These are phyloP conservation scores for Lentinus polychrous DNA, from an alignment of 1,284 basidiomycete genomes.

Conservation along the genomic window DNA sequence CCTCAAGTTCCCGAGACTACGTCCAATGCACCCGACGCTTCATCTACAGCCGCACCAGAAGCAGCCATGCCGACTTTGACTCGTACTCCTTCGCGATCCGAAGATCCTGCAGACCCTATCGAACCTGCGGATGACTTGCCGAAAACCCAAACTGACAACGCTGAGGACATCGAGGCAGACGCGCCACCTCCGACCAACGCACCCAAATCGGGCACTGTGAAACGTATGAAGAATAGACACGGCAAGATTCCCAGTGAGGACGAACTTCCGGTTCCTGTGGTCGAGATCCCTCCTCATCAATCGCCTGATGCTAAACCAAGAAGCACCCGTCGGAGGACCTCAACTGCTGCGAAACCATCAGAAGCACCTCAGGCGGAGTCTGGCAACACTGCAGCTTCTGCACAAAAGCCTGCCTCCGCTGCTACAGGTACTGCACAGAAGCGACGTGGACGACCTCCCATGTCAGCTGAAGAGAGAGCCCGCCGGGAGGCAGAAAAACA, in stretches of 20 bases:
- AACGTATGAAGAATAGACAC: conserved; percentile 31
- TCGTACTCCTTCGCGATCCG: neutral
- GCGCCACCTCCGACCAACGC: conserved; percentile 17
- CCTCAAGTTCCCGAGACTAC: neutral
- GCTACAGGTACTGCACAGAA: conserved; percentile 11
- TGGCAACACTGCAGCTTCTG: neutral
- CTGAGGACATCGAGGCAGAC: conserved; percentile 17
- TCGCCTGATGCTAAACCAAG: neutral
- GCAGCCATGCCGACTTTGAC: neutral
- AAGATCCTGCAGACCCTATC: conserved; percentile 13
- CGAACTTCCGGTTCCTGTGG: conserved; percentile 4
- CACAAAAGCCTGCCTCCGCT: neutral
- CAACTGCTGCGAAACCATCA: too few species aligned
- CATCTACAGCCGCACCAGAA: neutral
- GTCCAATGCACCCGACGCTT: neutral
- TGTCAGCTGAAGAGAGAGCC: conserved; percentile 24
- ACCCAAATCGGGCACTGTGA: conserved; percentile 23
- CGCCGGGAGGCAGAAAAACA: conserved; percentile 21
- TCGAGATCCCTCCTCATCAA: conserved; percentile 1
- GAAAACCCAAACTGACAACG: neutral
- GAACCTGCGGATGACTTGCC: conserved; percentile 12
- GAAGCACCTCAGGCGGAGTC: neutral
- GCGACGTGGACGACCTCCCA: conserved; percentile 18
- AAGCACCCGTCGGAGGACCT: too few species aligned
- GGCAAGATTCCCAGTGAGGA: conserved; percentile 21